phyloP scores from a whole-genome alignment of 192 early-diverging fungal species.

The Rhizophagus clarus region DNA sequence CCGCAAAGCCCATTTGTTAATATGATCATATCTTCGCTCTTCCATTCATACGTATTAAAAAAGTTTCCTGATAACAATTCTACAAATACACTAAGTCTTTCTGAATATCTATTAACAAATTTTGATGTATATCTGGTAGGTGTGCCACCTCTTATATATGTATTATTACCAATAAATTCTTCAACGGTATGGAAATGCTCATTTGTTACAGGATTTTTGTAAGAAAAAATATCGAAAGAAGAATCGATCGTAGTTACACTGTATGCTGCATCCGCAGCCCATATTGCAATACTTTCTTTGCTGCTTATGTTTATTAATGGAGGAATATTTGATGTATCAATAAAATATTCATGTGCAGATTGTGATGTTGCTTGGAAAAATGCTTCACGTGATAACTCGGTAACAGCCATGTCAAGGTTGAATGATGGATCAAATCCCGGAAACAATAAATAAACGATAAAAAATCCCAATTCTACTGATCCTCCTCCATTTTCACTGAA shows the following conservation, averaged over 20 bases:
- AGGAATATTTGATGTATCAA: neutral
- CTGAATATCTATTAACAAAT: neutral
- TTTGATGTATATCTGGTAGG: neutral
- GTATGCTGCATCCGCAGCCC: neutral
- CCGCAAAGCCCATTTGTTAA: constrained; percentile 42
- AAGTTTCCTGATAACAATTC: neutral
- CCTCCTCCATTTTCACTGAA: neutral
- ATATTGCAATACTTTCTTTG: neutral
- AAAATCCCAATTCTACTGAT: neutral
- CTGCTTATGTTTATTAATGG: neutral
- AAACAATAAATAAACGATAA: neutral
- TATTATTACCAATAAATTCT: constrained; percentile 10
- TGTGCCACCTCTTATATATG: neutral
- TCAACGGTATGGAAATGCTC: neutral
- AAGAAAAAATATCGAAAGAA: neutral
- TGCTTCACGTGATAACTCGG: neutral
- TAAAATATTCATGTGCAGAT: neutral
- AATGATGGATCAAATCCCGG: neutral
- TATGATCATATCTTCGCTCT: constrained; percentile 28
- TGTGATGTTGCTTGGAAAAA: neutral
- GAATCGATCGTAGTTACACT: neutral
- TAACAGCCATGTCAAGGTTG: neutral
- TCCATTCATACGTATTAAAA: neutral
- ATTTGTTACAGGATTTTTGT: neutral
- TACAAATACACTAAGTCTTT: neutral